Evolutionary conservation across 306 rosid genomes (phyloP).

Genomic region (Parietaria judaica): DNA sequence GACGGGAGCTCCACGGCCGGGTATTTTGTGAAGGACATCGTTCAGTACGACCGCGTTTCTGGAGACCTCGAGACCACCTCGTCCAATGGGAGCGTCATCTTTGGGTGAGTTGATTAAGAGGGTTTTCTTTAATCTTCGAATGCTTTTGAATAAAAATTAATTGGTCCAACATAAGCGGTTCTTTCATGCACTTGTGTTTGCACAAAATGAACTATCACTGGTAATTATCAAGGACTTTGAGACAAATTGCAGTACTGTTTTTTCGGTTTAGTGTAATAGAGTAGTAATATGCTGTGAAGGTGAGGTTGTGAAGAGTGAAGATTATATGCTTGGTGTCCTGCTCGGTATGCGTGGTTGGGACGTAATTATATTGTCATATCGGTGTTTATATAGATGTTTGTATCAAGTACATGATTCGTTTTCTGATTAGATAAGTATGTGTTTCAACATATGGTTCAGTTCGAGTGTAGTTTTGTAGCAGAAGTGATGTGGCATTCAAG

Average conservation of each 20-base stretch:
- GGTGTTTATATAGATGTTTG: background rate
- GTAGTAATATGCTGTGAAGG: too few species aligned
- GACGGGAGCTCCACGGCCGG: conserved; percentile 99
- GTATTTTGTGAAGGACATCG: conserved; percentile 62
- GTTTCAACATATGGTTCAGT: background rate
- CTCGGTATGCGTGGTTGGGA: background rate
- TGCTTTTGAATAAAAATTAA: too few species aligned
- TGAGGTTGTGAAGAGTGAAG: too few species aligned
- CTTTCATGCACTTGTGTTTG: background rate
- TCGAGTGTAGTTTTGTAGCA: background rate
- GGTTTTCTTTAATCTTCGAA: too few species aligned
- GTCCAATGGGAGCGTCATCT: conserved; percentile 77
- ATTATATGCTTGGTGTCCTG: background rate
- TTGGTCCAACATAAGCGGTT: too few species aligned
- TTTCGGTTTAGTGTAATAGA: too few species aligned
- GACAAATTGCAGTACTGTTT: too few species aligned
- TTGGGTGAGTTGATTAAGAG: conserved; percentile 51
- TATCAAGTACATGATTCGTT: background rate
- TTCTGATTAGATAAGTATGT: background rate
- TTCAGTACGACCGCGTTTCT: conserved; percentile 69
- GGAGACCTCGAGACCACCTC: conserved; percentile 82
- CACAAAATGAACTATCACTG: background rate
- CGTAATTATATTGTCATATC: background rate
- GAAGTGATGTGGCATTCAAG: background rate
- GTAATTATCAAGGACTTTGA: too few species aligned